phyloP scores from a whole-genome alignment of 2,329 filamentous ascomycete genomes.

The Grosmannia penicillata region DNA sequence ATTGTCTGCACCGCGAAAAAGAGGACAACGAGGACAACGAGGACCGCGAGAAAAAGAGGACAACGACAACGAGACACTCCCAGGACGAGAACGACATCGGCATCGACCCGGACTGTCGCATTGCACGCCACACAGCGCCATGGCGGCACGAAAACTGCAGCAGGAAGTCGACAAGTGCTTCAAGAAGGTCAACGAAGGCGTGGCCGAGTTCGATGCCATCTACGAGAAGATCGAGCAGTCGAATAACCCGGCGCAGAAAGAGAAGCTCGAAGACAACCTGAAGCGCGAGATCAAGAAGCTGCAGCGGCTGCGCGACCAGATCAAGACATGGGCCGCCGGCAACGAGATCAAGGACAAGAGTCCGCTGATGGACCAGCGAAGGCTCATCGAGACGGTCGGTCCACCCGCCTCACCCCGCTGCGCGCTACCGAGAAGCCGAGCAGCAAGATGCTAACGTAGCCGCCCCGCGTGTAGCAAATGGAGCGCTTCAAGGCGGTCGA shows the following conservation, averaged over 20 bases:
- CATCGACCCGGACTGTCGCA: not conserved
- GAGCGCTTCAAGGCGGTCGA: conserved; percentile 99
- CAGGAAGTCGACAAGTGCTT: conserved; percentile 99
- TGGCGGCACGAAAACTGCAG: conserved; percentile 92
- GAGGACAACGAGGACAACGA: too few relatives aligned
- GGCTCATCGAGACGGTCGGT: conserved; percentile 90
- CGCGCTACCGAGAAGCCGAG: too few relatives aligned
- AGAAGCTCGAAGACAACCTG: conserved; percentile 93
- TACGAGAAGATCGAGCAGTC: conserved; percentile 96
- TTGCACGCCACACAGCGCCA: conserved; percentile 25
- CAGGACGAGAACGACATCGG: not conserved
- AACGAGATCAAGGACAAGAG: conserved; percentile 99
- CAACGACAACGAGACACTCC: not conserved
- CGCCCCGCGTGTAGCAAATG: conserved; percentile 56
- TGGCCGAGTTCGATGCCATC: conserved; percentile 81
- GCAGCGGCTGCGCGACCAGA: conserved; percentile 90
- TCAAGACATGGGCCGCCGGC: conserved; percentile 97
- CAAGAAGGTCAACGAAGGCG: conserved; percentile 93
- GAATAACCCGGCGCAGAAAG: conserved; percentile 86
- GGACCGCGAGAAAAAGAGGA: too few relatives aligned
- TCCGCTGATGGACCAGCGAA: conserved; percentile 82
- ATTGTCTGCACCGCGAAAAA: too few relatives aligned
- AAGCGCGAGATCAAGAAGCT: conserved; percentile 99
- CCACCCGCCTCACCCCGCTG: too few relatives aligned
- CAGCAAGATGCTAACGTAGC: too few relatives aligned